Conservation (phyloP, 371 early-diverging fungal species). For the Mucor plumbeus region DNA sequence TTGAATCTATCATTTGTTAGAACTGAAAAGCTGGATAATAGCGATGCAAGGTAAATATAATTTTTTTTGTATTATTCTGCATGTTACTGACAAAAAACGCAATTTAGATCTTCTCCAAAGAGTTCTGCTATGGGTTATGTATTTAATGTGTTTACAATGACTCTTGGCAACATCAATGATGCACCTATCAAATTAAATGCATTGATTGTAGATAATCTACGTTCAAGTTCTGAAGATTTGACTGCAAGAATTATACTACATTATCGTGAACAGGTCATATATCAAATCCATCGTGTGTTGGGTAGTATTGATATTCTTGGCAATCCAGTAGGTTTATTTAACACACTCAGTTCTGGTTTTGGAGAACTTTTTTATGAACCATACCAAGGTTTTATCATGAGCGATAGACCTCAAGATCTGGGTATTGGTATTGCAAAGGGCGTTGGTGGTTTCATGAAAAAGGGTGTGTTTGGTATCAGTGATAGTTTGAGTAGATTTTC, state of each 20-base stretch:
- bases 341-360: constrained; percentile 84
- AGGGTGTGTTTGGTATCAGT: constrained; percentile 87
- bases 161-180: constrained; percentile 89
- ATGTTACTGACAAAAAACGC: background rate
- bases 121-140: constrained; percentile 51
- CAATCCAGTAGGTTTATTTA: constrained; percentile 91
- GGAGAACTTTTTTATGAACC: constrained; percentile 92
- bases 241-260: constrained; percentile 51
- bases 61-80: too few species aligned
- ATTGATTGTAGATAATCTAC: constrained; percentile 79
- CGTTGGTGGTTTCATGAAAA: constrained; percentile 63
- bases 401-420: constrained; percentile 85
- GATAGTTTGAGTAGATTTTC: constrained; percentile 88
- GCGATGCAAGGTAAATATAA: constrained; percentile 37
- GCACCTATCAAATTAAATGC: constrained; percentile 86
- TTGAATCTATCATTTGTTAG: constrained; percentile 84
- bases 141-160: constrained; percentile 86
- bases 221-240: constrained; percentile 62
- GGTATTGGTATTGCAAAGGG: constrained; percentile 85
- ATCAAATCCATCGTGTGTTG: constrained; percentile 84
- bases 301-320: constrained; percentile 92
- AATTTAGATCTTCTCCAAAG: constrained; percentile 22
- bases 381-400: constrained; percentile 87
- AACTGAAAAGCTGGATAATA: constrained; percentile 61
- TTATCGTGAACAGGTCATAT: constrained; percentile 79